Evolutionary conservation across 345 rosid genomes (phyloP), one percentile per base, ranked within the genome.

Genomic region (Trapa incisa): DNA sequence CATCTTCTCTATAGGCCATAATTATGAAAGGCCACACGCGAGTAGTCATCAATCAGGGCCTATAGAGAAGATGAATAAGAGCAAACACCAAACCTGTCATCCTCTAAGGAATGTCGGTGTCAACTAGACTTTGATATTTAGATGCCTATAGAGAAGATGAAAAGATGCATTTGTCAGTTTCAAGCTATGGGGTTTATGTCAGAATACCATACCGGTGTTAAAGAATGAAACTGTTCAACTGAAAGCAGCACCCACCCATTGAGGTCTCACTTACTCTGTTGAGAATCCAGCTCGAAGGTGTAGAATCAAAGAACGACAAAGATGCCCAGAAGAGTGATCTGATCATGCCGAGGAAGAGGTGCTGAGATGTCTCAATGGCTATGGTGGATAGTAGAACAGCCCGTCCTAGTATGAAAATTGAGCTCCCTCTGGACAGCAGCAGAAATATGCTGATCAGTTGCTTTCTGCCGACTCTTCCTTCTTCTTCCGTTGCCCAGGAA

Each of bases 31-130:
- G 65, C 75, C 7, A 91, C 91, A 78, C 87, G 78, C 57, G 87
- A 85, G 76, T 85, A 72, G 80, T 86, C 65, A 87, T 83, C 85
- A 71, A 67, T 89, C 63, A 87, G 88, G 96, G 86, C 82, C 70
- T 91, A 87, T 91, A 22, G 29, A 22, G 29, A 22, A 22, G 29
- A 22, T 22, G 29, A 22, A 22, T 22, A 22, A 22, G 29, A 22
- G 29, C 61, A 52, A 66, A 74, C 71, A 86, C 48, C 88, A 68
- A 80, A 72, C 39, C 71, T 68, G 36, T 77, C 85, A 68, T 88
- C 71, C 79, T 67, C 75, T 61, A 70, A 3, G 83, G 86, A 72
- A 91, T 76, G 72, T 61, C 80, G 76, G 77, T 42, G 64, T 91
- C 97, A 6, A 78, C 80, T 0, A 82, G 80, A 72, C 83, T 86